Evolutionary conservation across 2,329 filamentous ascomycete species (phyloP), one percentile per base, ranked within the genome.

Genomic region (Apiospora pterosperma): DNA sequence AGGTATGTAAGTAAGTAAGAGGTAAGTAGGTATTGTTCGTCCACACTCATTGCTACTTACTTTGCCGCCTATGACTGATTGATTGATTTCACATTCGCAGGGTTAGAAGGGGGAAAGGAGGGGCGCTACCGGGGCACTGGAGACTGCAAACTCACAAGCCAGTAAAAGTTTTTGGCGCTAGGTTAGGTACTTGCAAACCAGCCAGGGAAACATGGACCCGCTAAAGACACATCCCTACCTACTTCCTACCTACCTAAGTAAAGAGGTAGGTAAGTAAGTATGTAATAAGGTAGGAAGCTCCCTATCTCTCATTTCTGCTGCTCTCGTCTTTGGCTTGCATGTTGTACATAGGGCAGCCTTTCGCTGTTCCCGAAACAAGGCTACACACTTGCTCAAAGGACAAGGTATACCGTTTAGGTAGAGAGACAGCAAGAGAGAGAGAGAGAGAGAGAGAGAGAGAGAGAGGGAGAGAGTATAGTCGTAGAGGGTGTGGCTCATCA

Each of bases 121-220:
- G 48, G 48, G 48, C 48, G 48, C 48, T 55, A 55, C 48, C 48
- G 48, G 48, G 48, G 48, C 48, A 55, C 48, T 55, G 48, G 48
- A 55, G 48, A 55, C 48, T 55, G n/a, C 48, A 55, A 55, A 55
- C 48, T 55, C 48, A 55, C 48, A 55, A 55, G 48, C 48, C 48
- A 55, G 48, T n/a, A 55, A 55, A 55, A 55, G 25, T 55, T 55
- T 55, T 55, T 34, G 28, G 48, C 48, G 48, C 48, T 55, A 55
- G 48, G 28, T 55, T 34, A 25, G n/a, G 38, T 41, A 41, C 38
- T 55, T 34, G 48, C 48, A 19, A 55, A 34, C 48, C 48, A 55
- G 48, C 48, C 44, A 28, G 25, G 25, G 25, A 28, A 52, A 28
- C 44, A 52, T 34, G 28, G 48, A 55, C 48, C 48, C 48, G 48